phyloP scores from a whole-genome alignment of 2,329 filamentous ascomycete genomes.

The Colletotrichum lini region DNA sequence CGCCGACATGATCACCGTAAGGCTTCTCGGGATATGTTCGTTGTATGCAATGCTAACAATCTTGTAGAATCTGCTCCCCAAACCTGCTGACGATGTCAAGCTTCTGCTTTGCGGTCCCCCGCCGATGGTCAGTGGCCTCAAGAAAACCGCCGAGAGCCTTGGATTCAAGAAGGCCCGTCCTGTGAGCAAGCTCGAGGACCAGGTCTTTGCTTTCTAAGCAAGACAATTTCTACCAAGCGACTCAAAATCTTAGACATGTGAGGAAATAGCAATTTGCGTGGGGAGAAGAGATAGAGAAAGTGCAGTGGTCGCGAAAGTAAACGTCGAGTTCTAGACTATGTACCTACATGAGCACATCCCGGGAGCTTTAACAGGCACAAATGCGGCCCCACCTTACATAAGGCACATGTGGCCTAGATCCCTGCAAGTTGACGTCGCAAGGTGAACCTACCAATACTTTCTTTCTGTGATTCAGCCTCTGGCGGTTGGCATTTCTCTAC shows the following conservation, averaged over 20 bases:
- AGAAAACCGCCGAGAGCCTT: slow-evolving; percentile 92
- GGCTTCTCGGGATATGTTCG: slow-evolving; percentile 44
- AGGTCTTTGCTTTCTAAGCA: slow-evolving; percentile 89
- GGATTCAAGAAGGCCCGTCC: slow-evolving; percentile 94
- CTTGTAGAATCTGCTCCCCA: slow-evolving; percentile 80
- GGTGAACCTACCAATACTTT: slow-evolving; percentile 19
- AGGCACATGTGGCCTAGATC: neutral
- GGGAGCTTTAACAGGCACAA: slow-evolving; percentile 2
- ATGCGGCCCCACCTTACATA: slow-evolving; percentile 32
- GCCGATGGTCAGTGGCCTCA: slow-evolving; percentile 96
- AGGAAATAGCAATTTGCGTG: neutral
- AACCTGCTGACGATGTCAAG: slow-evolving; percentile 90
- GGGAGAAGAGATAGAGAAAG: slow-evolving; percentile 4
- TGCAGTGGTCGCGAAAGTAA: neutral
- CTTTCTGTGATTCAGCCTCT: slow-evolving; percentile 23
- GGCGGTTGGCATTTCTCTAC: neutral
- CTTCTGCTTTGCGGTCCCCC: slow-evolving; percentile 95
- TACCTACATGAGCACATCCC: neutral
- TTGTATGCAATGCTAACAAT: slow-evolving; percentile 50
- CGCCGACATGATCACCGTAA: slow-evolving; percentile 91
- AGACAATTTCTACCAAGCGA: neutral
- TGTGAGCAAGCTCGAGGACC: slow-evolving; percentile 97
- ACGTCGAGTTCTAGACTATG: neutral
- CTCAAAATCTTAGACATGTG: neutral
- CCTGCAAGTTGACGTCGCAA: slow-evolving; percentile 41